A percentile compares a stretch with the other conserved stretches of the same genome.
Evolutionary conservation across 2,329 filamentous ascomycete species (phyloP).

Genomic region (Thielaviopsis populi): DNA sequence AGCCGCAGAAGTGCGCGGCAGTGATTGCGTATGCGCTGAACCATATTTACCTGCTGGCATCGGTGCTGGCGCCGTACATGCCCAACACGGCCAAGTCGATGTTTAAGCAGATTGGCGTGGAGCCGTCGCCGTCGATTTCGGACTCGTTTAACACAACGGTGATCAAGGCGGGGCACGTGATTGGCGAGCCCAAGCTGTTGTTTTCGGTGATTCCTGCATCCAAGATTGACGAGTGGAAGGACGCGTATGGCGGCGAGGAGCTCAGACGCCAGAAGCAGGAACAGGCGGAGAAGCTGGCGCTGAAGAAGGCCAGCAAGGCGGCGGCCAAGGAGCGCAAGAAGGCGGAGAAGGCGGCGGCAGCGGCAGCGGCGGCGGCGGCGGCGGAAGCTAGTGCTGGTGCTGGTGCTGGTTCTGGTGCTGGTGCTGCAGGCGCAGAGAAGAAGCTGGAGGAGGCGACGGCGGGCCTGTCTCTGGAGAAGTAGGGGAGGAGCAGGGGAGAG

Average conservation of each 20-base stretch:
- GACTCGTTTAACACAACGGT: constrained; percentile 47
- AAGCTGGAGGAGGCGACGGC: constrained; percentile 17
- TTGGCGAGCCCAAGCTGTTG: constrained; percentile 63
- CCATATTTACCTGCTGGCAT: constrained; percentile 66
- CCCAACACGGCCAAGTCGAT: constrained; percentile 64
- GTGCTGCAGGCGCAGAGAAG: constrained; percentile 15
- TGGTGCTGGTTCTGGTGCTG: too few species aligned
- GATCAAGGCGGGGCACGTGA: constrained; percentile 59
- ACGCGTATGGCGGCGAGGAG: constrained; percentile 51
- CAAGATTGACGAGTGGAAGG: constrained; percentile 72
- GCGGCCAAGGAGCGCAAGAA: constrained; percentile 37
- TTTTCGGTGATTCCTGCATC: constrained; percentile 72
- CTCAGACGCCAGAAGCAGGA: constrained; percentile 55
- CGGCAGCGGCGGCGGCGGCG: constrained; percentile 17
- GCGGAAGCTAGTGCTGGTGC: too few species aligned
- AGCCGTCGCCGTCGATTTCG: constrained; percentile 41
- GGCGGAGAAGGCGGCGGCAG: constrained; percentile 20
- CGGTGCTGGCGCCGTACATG: constrained; percentile 70
- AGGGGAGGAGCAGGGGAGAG: not conserved
- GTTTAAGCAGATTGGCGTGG: constrained; percentile 55
- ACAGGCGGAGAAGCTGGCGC: constrained; percentile 34
- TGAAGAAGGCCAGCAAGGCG: constrained; percentile 36
- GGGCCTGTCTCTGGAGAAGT: constrained; percentile 18
- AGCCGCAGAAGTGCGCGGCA: constrained; percentile 38
- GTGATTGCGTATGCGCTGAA: constrained; percentile 71